Conservation (phyloP, 352 stramenopile species). For the Pythium sukuiense region DNA sequence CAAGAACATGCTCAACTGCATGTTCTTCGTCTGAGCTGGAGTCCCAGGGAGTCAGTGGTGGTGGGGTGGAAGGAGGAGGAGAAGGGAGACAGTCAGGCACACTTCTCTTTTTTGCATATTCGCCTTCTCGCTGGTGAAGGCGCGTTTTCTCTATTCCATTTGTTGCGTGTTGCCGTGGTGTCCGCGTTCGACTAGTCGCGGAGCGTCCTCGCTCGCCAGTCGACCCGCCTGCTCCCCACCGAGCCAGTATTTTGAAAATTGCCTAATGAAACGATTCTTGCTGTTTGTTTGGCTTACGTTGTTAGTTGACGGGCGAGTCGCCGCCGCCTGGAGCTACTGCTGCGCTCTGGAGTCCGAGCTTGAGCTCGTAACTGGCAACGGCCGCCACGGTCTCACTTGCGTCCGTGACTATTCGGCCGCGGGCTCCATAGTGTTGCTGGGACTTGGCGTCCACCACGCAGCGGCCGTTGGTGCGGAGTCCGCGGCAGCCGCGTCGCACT, state of each 20-base stretch:
- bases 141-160: neutral
- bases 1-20: constrained; percentile 61
- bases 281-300: neutral
- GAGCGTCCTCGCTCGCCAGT: neutral
- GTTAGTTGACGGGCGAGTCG: neutral
- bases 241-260: constrained; percentile 7
- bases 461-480: constrained; percentile 57
- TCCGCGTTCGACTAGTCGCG: neutral
- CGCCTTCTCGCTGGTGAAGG: no score
- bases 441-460: constrained; percentile 11
- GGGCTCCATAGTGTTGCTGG: constrained; percentile 18
- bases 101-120: no score
- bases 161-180: neutral
- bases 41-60: neutral
- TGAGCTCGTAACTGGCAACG: constrained; percentile 39
- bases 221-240: neutral
- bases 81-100: neutral
- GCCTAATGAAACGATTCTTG: constrained; percentile 2
- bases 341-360: constrained; percentile 27
- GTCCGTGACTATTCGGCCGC: constrained; percentile 3
- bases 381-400: constrained; percentile 6
- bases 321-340: neutral
- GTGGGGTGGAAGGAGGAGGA: no score
- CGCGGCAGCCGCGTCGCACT: constrained; percentile 37
- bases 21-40: constrained; percentile 58